Percentiles rank a stretch among this genome's conserved stretches.
phyloP scores from a whole-genome alignment of 768 basidiomycete genomes.

The Amanita brunnescens region DNA sequence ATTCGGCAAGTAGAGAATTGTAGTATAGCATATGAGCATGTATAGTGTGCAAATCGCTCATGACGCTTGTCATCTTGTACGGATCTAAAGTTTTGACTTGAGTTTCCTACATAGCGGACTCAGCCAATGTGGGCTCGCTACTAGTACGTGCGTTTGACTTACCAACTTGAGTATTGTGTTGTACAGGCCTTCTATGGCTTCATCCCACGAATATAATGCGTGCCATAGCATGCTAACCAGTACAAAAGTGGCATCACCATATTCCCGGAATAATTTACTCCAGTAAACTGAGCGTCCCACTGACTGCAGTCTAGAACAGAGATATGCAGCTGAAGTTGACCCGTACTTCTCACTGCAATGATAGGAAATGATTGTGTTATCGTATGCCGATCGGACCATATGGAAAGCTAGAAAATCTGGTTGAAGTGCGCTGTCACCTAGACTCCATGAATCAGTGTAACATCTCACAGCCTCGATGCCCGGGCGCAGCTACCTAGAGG shows the following conservation, averaged over 20 bases:
- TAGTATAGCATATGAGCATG: slow-evolving; percentile 56
- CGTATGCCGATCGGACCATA: slow-evolving; percentile 32
- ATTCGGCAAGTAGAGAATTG: slow-evolving; percentile 45
- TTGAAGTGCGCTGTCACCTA: slow-evolving; percentile 20
- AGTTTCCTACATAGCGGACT: slow-evolving; percentile 32
- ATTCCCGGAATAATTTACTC: slow-evolving; percentile 30
- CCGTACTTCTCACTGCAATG: slow-evolving; percentile 28
- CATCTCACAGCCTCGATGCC: neutral
- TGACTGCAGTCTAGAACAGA: slow-evolving; percentile 40
- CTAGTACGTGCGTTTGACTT: neutral
- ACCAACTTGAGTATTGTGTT: slow-evolving; percentile 41
- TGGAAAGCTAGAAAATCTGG: slow-evolving; percentile 42
- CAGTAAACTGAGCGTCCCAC: slow-evolving; percentile 43
- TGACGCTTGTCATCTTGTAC: slow-evolving; percentile 26
- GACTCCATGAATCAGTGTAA: slow-evolving; percentile 10
- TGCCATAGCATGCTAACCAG: slow-evolving; percentile 50
- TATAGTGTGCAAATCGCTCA: slow-evolving; percentile 46
- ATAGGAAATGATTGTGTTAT: slow-evolving; percentile 42
- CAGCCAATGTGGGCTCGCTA: neutral
- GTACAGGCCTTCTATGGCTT: slow-evolving; percentile 45
- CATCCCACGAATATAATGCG: slow-evolving; percentile 54
- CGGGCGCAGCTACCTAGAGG: neutral
- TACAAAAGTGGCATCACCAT: slow-evolving; percentile 47
- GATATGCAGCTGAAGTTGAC: slow-evolving; percentile 31
- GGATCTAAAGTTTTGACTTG: slow-evolving; percentile 25